A percentile compares a stretch with the other conserved stretches of the same genome.
Evolutionary conservation across 1,284 basidiomycete species (phyloP).

Genomic region (Sphagnurus paluster): DNA sequence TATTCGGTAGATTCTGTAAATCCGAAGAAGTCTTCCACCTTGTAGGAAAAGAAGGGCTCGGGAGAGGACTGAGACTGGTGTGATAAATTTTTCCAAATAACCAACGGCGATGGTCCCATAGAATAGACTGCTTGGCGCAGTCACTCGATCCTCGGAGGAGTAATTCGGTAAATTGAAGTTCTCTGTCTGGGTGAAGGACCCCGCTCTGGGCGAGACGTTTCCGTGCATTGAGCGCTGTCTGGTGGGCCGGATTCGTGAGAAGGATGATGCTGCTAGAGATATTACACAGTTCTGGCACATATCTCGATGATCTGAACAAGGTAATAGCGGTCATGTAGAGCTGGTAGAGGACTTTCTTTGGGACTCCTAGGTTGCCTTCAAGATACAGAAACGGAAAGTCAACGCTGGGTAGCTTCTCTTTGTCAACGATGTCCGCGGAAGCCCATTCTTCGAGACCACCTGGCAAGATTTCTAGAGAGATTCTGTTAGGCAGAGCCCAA

Average conservation of each 20-base stretch:
- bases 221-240: constrained; percentile 60
- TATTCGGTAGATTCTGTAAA: constrained; percentile 26
- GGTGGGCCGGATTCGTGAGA: constrained; percentile 67
- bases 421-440: constrained; percentile 18
- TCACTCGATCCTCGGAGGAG: constrained; percentile 51
- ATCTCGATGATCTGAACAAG: constrained; percentile 32
- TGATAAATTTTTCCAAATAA: constrained; percentile 40
- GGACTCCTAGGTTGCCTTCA: constrained; percentile 64
- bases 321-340: constrained; percentile 47
- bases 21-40: constrained; percentile 27
- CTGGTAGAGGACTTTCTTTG: constrained; percentile 52
- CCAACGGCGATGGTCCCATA: constrained; percentile 73
- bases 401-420: constrained; percentile 22
- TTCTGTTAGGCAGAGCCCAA: constrained; percentile 21
- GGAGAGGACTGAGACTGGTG: constrained; percentile 9
- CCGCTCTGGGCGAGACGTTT: constrained; percentile 47
- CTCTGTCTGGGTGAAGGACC: constrained; percentile 36
- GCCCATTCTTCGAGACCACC: constrained; percentile 43
- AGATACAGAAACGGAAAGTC: constrained; percentile 52
- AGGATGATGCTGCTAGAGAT: constrained; percentile 48
- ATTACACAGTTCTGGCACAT: constrained; percentile 19
- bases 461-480: constrained; percentile 51
- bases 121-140: constrained; percentile 58
- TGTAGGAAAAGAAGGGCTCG: constrained; percentile 1
- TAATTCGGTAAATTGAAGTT: constrained; percentile 48